Conservation (phyloP, 179 eudicot genomes). For the Patellifolia procumbens region DNA sequence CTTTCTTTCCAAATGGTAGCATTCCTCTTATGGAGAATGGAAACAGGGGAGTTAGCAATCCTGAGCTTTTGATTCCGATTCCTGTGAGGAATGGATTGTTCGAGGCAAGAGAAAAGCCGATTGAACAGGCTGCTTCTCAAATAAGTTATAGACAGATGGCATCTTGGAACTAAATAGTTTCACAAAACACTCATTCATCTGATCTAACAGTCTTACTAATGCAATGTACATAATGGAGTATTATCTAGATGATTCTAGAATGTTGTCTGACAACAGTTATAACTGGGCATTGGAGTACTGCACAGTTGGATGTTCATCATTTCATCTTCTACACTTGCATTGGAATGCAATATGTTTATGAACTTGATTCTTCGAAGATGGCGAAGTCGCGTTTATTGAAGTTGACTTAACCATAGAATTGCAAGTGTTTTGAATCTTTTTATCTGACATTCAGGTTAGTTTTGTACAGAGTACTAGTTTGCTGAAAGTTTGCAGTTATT, state of each 20-base stretch:
- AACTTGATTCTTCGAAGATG: constrained; percentile 5
- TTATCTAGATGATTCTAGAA: constrained; percentile 14
- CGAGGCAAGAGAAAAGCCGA: constrained; percentile 32
- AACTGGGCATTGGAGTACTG: neutral
- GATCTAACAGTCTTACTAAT: constrained; percentile 25
- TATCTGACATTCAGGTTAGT: constrained; percentile 15
- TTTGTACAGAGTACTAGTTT: constrained; percentile 24
- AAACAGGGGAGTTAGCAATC: constrained; percentile 23
- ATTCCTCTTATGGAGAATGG: constrained; percentile 28
- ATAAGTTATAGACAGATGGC: constrained; percentile 34
- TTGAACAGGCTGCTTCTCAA: constrained; percentile 35
- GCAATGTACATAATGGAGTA: constrained; percentile 27
- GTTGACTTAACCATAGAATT: constrained; percentile 24
- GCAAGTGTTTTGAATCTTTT: constrained; percentile 7
- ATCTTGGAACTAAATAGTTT: constrained; percentile 26
- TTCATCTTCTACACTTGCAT: constrained; percentile 9
- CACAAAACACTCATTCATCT: constrained; percentile 8
- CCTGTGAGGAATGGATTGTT: constrained; percentile 28
- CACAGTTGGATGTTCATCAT: neutral
- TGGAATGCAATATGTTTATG: constrained; percentile 13
- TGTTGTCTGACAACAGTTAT: constrained; percentile 9
- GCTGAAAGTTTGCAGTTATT: constrained; percentile 11
- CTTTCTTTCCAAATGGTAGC: constrained; percentile 29
- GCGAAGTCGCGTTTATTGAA: constrained; percentile 32
- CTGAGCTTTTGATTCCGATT: constrained; percentile 27